Evolutionary conservation across 2,329 filamentous ascomycete species (phyloP).

Genomic region (Penicillium sp.): DNA sequence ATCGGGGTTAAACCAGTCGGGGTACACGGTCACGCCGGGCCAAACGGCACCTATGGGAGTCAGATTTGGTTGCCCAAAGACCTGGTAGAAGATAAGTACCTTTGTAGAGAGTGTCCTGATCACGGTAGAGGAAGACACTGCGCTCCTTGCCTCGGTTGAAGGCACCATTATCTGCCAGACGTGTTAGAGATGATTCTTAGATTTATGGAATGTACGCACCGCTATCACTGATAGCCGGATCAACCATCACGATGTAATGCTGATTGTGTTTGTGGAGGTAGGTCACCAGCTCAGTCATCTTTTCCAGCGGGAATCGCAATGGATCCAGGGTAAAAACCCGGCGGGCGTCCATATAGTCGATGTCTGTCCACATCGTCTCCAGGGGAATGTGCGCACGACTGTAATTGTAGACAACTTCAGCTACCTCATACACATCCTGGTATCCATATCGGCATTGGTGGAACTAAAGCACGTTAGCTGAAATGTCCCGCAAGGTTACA

Average conservation of each 20-base stretch:
- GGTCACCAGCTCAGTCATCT: constrained; percentile 64
- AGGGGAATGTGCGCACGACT: constrained; percentile 43
- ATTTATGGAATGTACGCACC: constrained; percentile 21
- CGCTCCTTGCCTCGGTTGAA: constrained; percentile 63
- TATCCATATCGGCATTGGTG: constrained; percentile 67
- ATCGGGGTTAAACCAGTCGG: constrained; percentile 72
- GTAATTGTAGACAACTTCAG: constrained; percentile 46
- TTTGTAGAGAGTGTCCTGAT: constrained; percentile 57
- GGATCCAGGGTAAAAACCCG: constrained; percentile 43
- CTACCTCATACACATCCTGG: constrained; percentile 47
- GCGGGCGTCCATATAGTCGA: constrained; percentile 43
- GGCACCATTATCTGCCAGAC: constrained; percentile 46
- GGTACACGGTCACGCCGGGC: constrained; percentile 71
- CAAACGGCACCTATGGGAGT: constrained; percentile 64
- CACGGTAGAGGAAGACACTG: constrained; percentile 53
- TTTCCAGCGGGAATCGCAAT: constrained; percentile 38
- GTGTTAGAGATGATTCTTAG: neutral
- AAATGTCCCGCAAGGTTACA: neutral
- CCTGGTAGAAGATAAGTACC: constrained; percentile 27
- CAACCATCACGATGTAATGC: constrained; percentile 76
- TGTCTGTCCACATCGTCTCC: constrained; percentile 49
- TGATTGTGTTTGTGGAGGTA: constrained; percentile 67
- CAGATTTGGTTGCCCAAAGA: neutral
- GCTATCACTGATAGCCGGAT: constrained; percentile 50
- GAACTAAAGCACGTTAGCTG: constrained; percentile 27